Base-by-base conservation (phyloP, 1,284 basidiomycete species). In the Exobasidium rhododendri region DNA sequence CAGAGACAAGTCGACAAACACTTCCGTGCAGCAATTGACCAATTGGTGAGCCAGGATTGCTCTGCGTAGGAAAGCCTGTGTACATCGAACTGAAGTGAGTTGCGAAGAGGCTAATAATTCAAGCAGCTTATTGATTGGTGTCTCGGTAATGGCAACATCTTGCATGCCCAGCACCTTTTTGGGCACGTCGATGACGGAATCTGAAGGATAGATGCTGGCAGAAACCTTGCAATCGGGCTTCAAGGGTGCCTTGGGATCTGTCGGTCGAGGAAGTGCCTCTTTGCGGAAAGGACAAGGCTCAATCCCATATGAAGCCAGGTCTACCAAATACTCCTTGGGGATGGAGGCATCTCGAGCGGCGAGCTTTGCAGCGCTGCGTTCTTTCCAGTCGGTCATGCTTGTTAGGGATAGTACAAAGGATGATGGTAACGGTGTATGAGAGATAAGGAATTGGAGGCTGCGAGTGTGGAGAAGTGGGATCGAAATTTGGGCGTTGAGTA, bases 41-140 rank as follows among this genome's bases (percentile, higher is more conserved):
- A 69, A 54, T 35, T 69, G 65, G 22, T 71, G 69, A 1, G 67
- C 67, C 2, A 71, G 45, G 26, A 65, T 62, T 0, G 68, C 69
- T 6, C 65, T 58, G 1, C 62, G 52, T 5, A 62, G 46, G 30
- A 71, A 71, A 2, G 69, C 69, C 3, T 20, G 20, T 3, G 52
- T 55, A 35, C n/a, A 20, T 44, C 29, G 20, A 20, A 55, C 22
- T 2, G 52, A 35, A 3, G 52, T 31, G 7, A 40, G 17, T 40
- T 40, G 35, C 7, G 35, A 40, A 40, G 35, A 40, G 17, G 35
- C 35, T 4, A 70, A 62, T 13, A 65, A 59, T 1, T 51, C 35
- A 14, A 66, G 46, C 2, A 68, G 62, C 56, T 70, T 56, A 28
- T 56, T 44, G 46, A 67, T 54, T 5, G 65, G 58, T 20, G 65